phyloP scores from a whole-genome alignment of 2,329 filamentous ascomycete species.

The Epichloe uncinata region DNA sequence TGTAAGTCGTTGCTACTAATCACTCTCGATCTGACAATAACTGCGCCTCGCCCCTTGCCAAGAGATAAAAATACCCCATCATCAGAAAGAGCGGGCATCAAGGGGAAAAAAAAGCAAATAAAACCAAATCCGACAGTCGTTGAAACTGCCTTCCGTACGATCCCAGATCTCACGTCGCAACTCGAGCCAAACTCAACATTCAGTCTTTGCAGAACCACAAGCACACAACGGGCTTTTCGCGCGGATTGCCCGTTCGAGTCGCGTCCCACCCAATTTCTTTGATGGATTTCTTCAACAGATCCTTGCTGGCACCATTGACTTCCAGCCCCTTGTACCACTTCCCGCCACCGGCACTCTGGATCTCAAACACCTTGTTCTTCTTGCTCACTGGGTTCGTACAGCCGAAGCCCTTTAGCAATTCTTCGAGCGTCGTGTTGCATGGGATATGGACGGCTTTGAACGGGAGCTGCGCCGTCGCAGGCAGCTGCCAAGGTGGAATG shows the following conservation, averaged over 20 bases:
- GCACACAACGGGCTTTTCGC: conserved; percentile 43
- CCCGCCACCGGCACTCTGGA: conserved; percentile 40
- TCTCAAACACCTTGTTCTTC: conserved; percentile 45
- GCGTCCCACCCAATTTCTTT: conserved; percentile 46
- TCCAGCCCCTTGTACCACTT: conserved; percentile 45
- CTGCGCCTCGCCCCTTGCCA: too few relatives aligned
- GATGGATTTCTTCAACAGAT: conserved; percentile 35
- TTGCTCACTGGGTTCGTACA: conserved; percentile 34
- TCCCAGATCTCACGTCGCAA: too few relatives aligned
- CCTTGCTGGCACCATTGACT: conserved; percentile 35
- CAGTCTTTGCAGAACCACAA: conserved; percentile 44
- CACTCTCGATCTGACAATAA: too few relatives aligned
- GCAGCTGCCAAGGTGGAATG: conserved; percentile 40
- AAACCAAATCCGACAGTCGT: too few relatives aligned
- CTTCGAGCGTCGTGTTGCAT: conserved; percentile 35
- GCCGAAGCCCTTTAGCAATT: conserved; percentile 46
- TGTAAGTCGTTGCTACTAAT: too few relatives aligned
- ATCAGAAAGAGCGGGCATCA: too few relatives aligned
- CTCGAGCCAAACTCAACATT: neutral
- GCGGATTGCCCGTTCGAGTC: conserved; percentile 31
- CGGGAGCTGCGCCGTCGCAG: conserved; percentile 25
- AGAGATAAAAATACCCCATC: too few relatives aligned
- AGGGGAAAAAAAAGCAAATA: too few relatives aligned
- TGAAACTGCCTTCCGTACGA: too few relatives aligned
- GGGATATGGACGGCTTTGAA: conserved; percentile 42